Conservation (phyloP, 1,284 basidiomycete species). For the Rhodotorula sp. region DNA sequence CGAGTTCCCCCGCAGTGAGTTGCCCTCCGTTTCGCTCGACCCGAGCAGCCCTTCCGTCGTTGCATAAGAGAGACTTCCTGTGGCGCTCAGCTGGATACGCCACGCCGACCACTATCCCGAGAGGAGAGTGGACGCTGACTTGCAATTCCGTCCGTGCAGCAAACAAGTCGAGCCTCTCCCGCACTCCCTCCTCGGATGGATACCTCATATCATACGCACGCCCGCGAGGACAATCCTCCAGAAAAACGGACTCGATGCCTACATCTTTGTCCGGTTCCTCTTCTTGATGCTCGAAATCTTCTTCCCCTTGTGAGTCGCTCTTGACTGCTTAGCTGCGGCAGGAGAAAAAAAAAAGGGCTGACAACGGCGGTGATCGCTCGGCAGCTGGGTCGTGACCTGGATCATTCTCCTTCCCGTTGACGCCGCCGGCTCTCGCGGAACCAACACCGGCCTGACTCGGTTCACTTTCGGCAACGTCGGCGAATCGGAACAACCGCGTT, state of each 20-base stretch:
- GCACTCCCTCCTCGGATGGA: conserved; percentile 49
- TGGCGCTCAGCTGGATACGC: too few species aligned
- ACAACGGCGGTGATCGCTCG: neutral
- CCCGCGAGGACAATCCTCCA: conserved; percentile 43
- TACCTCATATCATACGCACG: conserved; percentile 48
- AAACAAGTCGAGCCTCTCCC: conserved; percentile 49
- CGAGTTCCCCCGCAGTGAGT: conserved; percentile 43
- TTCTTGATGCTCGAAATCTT: conserved; percentile 73
- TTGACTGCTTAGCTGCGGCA: too few species aligned
- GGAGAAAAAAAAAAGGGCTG: neutral
- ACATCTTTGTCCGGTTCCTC: conserved; percentile 87
- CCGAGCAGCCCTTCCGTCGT: too few species aligned
- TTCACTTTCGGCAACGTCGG: conserved; percentile 81
- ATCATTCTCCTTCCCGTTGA: conserved; percentile 58
- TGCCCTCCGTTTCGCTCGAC: neutral
- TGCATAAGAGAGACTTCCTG: too few species aligned
- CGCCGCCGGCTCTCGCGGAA: conserved; percentile 53
- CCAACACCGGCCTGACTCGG: conserved; percentile 62
- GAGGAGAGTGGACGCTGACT: neutral
- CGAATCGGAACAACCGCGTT: conserved; percentile 57
- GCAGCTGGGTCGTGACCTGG: conserved; percentile 56
- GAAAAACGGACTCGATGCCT: conserved; percentile 86
- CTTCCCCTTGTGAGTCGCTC: conserved; percentile 61
- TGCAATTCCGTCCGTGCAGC: neutral
- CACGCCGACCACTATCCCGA: too few species aligned